Percentiles rank a stretch among this genome's conserved stretches.
Conservation (phyloP, 306 rosid genomes). For the Citrullus amarus region DNA sequence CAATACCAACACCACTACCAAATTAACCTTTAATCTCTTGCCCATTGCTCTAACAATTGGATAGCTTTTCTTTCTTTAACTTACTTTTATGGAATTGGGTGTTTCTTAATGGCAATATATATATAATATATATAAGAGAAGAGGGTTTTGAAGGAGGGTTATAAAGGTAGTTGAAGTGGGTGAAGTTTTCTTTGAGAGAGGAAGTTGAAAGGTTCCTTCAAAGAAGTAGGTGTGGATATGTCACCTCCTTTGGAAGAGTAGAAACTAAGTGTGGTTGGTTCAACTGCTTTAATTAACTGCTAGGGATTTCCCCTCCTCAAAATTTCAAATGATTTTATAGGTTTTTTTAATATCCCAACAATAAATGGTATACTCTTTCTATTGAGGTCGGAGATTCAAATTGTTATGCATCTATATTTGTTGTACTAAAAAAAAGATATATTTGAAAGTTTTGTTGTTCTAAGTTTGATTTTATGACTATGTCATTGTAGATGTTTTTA, state of each 20-base stretch:
- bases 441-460: too few species aligned
- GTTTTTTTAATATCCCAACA: too few species aligned
- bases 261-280: constrained; percentile 15
- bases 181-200: constrained; percentile 1
- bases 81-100: too few species aligned
- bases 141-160: background rate
- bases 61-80: too few species aligned
- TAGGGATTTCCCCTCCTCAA: background rate
- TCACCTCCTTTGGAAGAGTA: background rate
- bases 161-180: constrained; percentile 26
- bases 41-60: background rate
- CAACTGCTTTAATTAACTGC: constrained; percentile 15
- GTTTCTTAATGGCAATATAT: too few species aligned
- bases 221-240: constrained; percentile 22
- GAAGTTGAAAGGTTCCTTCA: constrained; percentile 23
- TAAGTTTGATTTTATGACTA: too few species aligned
- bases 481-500: too few species aligned
- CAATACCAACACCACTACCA: background rate
- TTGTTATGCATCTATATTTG: too few species aligned
- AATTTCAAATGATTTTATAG: background rate
- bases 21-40: background rate
- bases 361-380: too few species aligned
- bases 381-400: too few species aligned
- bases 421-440: too few species aligned
- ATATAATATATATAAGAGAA: too few species aligned